Conservation (phyloP, 805 yeast species). For the Saccharomycopsis sp. region DNA sequence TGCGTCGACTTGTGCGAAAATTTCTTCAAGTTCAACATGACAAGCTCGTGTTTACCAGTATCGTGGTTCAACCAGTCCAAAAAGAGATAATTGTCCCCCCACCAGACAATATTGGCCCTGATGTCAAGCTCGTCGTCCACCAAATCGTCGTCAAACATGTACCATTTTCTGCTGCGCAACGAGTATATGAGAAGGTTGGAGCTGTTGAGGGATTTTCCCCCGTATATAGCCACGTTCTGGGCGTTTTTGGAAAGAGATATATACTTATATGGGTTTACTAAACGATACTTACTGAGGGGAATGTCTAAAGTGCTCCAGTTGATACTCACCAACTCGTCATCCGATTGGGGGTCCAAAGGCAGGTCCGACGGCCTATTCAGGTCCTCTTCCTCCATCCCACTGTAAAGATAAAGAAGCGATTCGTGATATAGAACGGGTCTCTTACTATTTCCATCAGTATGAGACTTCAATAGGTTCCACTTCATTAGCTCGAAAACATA, state of each 20-base stretch:
- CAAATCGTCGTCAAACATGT: slow-evolving; percentile 25
- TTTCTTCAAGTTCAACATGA: slow-evolving; percentile 17
- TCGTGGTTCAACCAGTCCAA: slow-evolving; percentile 17
- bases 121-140: slow-evolving; percentile 14
- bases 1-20: neutral
- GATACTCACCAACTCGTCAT: neutral
- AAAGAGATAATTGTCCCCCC: slow-evolving; percentile 19
- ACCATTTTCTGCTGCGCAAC: slow-evolving; percentile 24
- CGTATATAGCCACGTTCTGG: slow-evolving; percentile 24
- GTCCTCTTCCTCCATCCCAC: slow-evolving; percentile 22
- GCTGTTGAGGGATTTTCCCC: slow-evolving; percentile 10
- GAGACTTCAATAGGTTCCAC: slow-evolving; percentile 13
- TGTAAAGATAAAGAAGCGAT: slow-evolving; percentile 24
- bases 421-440: slow-evolving; percentile 24
- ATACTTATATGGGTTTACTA: slow-evolving; percentile 16
- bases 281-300: slow-evolving; percentile 1
- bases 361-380: neutral
- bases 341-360: neutral
- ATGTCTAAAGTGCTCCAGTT: slow-evolving; percentile 15
- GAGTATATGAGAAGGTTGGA: slow-evolving; percentile 23
- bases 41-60: slow-evolving; percentile 13
- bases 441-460: slow-evolving; percentile 24
- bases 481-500: slow-evolving; percentile 11
- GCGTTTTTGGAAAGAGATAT: slow-evolving; percentile 25
- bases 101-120: slow-evolving; percentile 18